Evolutionary conservation across 2,329 filamentous ascomycete genomes (phyloP).

Genomic region (Pseudogymnoascus sp.): DNA sequence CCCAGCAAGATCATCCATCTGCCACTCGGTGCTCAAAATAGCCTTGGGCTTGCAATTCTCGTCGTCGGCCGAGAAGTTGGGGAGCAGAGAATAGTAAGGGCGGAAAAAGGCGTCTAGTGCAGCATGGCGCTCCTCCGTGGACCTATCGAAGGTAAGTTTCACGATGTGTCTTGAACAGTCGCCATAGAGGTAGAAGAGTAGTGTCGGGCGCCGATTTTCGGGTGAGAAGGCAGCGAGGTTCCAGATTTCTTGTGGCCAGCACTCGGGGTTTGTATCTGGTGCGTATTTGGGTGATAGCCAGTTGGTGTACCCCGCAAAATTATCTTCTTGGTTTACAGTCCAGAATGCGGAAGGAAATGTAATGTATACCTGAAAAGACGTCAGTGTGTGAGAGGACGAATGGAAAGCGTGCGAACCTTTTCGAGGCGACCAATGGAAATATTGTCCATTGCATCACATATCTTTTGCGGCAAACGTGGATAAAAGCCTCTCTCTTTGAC

Average conservation of each 20-base stretch:
- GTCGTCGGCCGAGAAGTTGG: slow-evolving; percentile 43
- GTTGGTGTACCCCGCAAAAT: slow-evolving; percentile 46
- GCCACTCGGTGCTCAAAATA: slow-evolving; percentile 59
- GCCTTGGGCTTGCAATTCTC: slow-evolving; percentile 46
- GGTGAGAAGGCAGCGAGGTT: slow-evolving; percentile 51
- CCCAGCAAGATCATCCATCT: slow-evolving; percentile 58
- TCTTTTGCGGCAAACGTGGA: slow-evolving; percentile 37
- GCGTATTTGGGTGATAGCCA: slow-evolving; percentile 56
- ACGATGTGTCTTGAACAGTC: slow-evolving; percentile 34
- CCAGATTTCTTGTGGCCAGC: slow-evolving; percentile 57
- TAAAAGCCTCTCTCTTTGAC: slow-evolving; percentile 37
- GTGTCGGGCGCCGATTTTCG: slow-evolving; percentile 52
- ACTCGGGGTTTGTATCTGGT: slow-evolving; percentile 39
- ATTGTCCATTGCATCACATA: slow-evolving; percentile 41
- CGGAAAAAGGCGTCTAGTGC: slow-evolving; percentile 44
- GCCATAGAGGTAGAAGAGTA: slow-evolving; percentile 59
- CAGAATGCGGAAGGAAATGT: slow-evolving; percentile 60
- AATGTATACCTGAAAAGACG: slow-evolving; percentile 32
- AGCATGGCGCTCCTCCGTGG: slow-evolving; percentile 24
- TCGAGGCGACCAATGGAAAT: slow-evolving; percentile 46
- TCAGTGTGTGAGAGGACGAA: not conserved
- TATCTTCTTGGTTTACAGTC: slow-evolving; percentile 28
- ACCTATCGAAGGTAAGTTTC: slow-evolving; percentile 16
- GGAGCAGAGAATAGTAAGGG: slow-evolving; percentile 60
- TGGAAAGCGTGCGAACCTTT: slow-evolving; percentile 36